Evolutionary conservation across 2,329 filamentous ascomycete genomes (phyloP), one percentile per base, ranked within the genome.

Genomic region (Xylariaceae sp.): DNA sequence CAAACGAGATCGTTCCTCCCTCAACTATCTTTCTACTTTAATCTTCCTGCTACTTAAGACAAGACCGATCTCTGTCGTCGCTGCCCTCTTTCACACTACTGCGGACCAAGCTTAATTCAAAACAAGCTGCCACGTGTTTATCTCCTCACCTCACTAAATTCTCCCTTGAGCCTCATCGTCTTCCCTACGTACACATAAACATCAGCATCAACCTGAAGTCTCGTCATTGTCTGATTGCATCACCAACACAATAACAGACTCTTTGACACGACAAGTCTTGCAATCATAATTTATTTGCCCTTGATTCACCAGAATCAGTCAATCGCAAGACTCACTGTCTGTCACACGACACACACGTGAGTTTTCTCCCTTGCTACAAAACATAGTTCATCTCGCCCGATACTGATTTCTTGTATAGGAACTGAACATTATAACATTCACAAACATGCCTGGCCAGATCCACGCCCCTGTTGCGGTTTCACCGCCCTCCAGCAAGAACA

Each of bases 381-480:
- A 32, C 7, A 14, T 8, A 32, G 12, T 12, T 32, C 12, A 4
- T 32, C 7, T 8, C 27, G 16, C 27, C 34, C n/a, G n/a, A 19
- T 33, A 4, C 51, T 53, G 25, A 49, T 29, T 11, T 14, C 37
- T 32, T 22, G 14, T 16, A 3, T 23, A 51, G 45, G 12, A 32
- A 4, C 4, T 16, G 16, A 4, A 25, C 12, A 22, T 45, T 16
- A 44, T 35, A 38, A 21, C 35, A 33, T 29, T 38, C 21, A 46
- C 62, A 67, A n/a, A 60, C 44, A 74, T 74, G 71, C 67, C 71
- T 57, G 58, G 57, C 48, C 70, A 73, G 52, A 62, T 73, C 54
- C 65, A 68, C 45, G 66, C 73, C 19, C 72, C 76, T 6, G 63
- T 75, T 47, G 68, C 75, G 44, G 68, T 77, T 58, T 67, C 73